Evolutionary conservation across 2,329 filamentous ascomycete species (phyloP), one percentile per base, ranked within the genome.

Genomic region (Colletotrichum siamense): DNA sequence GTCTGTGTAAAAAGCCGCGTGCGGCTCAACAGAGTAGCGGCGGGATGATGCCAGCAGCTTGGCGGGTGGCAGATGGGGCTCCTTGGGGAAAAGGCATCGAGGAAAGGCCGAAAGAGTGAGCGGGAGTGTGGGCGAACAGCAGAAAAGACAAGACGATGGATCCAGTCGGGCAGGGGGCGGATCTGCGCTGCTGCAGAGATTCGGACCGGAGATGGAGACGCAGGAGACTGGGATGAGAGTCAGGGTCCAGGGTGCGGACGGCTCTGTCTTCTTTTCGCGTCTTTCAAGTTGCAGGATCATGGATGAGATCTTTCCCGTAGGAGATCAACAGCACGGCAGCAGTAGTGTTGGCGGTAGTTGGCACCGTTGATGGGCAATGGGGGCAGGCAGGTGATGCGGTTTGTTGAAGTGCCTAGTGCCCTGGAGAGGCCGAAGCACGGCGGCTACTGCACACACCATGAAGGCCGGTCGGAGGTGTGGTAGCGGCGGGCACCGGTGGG

Each of bases 31-130:
- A 44, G 12, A 69, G 36, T 26, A 13, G 70, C 67, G 32, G 70
- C 24, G 52, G 70, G 66, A 36, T 69, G 49, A 57, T 63, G 57
- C 69, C 57, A 52, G 36, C 6, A 55, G 59, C 34, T 62, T 55
- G 57, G 67, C 67, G 28, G 15, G 55, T 22, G 59, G 28, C 59
- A 44, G 63, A 28, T 52, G 57, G 71, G 15, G 55, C 71, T 30
- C 69, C 24, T 32, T 8, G 24, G 30, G 15, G n/a, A 24, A 72
- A 52, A 71, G 16, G 62, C 49, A 72, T 61, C 73, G 69, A 75
- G 39, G 73, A 75, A 72, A 55, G 69, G 36, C 73, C 69, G 73
- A 75, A 55, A n/a, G 13, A 75, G 69, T 15, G 49, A 75, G 73
- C 73, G 73, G 69, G n/a, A 57, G 30, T 75, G 36, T 34, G 68